Base-by-base conservation (phyloP, 2,329 filamentous ascomycete genomes). In the Exophiala spinifera region DNA sequence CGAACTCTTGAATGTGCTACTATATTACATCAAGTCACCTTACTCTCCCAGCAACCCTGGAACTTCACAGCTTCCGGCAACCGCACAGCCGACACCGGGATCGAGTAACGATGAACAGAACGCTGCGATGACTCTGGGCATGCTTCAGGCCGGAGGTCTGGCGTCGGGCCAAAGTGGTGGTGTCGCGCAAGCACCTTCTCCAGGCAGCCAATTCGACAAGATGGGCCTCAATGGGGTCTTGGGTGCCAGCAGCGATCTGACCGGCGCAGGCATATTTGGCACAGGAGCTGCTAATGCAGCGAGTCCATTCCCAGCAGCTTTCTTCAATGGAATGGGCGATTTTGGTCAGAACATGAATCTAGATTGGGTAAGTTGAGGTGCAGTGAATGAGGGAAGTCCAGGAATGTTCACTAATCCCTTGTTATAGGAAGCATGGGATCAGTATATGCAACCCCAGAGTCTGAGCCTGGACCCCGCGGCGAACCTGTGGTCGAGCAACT, bases 1-100 rank as follows among this genome's bases (percentile, higher is more conserved):
- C 37, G 84, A 83, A 39, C 80, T 92, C 20, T 76, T 97, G n/a
- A 85, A 84, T 19, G 84, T 96, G 48, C 91, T 97, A 82, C 74
- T 97, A 42, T 79, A 84, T 28, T 94, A 94, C 69, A 78, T 96
- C 50, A 85, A 56, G 28, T 33, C 49, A 20, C 56, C 60, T 2
- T 53, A 11, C 31, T 56, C 55, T 14, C 52, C 58, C 11, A 55
- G 25, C 51, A 69, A 49, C 60, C 65, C 50, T 66, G 61, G 6
- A 57, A 44, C 46, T 53, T 36, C 48, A 20, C 55, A 50, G 8
- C 36, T 57, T 34, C 45, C 55, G 10, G 13, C 39, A n/a, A 46
- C 17, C n/a, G 36, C 21, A 7, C 53, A 49, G 19, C 53, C 46
- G 33, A 15, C 40, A 4, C 55, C 43, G 31, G 55, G 57, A 4